Evolutionary conservation across 1,139 yeast genomes (phyloP).

Genomic region (Zygotorulaspora mrakii): DNA sequence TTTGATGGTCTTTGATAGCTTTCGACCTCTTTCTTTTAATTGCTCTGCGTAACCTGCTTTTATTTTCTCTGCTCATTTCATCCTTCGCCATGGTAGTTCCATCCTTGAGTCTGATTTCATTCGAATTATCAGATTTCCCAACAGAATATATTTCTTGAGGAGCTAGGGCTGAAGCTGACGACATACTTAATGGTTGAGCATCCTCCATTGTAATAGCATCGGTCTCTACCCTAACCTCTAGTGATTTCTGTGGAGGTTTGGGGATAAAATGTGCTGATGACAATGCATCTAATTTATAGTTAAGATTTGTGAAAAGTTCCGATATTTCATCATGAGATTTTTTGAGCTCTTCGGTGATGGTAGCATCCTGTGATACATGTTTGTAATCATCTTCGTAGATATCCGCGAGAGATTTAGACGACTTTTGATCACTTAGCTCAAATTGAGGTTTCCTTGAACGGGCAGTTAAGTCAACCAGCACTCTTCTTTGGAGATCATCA

Average conservation of each 20-base stretch:
- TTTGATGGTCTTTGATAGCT: conserved; percentile 37
- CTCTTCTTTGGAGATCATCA: conserved; percentile 78
- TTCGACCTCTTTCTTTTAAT: conserved; percentile 76
- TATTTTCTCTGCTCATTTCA: conserved; percentile 82
- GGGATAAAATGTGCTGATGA: conserved; percentile 94
- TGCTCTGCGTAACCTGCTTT: conserved; percentile 81
- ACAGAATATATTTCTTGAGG: conserved; percentile 91
- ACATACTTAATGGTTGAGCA: conserved; percentile 85
- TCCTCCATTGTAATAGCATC: conserved; percentile 91
- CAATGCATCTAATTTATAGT: conserved; percentile 76
- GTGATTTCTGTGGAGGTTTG: conserved; percentile 74
- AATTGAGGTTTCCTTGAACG: conserved; percentile 42
- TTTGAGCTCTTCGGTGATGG: conserved; percentile 58
- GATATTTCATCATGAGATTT: conserved; percentile 76
- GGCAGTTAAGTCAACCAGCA: conserved; percentile 54
- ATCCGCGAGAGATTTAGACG: conserved; percentile 85
- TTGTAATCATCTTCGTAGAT: conserved; percentile 83
- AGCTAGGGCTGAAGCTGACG: conserved; percentile 74
- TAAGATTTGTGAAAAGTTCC: conserved; percentile 57
- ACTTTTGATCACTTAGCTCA: conserved; percentile 81
- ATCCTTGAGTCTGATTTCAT: conserved; percentile 70
- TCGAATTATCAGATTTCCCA: conserved; percentile 45
- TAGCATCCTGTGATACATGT: conserved; percentile 41
- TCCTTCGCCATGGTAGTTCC: conserved; percentile 81
- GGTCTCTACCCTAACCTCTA: conserved; percentile 76